Evolutionary conservation across 805 yeast species (phyloP), one percentile per base, ranked within the genome.

Genomic region (Teunomyces stri): DNA sequence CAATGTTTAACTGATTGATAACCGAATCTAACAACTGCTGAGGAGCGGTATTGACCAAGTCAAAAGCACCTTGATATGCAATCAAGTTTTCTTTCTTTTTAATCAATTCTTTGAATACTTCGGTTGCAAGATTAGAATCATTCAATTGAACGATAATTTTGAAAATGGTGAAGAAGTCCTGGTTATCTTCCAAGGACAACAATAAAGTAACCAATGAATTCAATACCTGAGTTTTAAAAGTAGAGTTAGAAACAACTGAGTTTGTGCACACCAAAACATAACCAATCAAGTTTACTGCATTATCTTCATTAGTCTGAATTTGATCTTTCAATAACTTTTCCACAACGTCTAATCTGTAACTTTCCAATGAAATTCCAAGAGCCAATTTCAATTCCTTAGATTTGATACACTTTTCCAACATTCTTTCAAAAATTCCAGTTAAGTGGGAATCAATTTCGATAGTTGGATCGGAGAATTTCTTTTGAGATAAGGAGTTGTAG

Each of bases 51-150:
- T 83, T 84, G 5, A 91, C 97, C 50, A 94, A 78, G 65, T 94
- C 99, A 65, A 94, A 94, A 1, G 97, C 97, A 45, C 92, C 88
- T 73, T 94, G 99, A 66, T 82, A 88, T 2, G 96, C 96, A 50
- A 87, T 75, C 52, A 82, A 74, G 42, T 62, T 65, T 51, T 75
- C 79, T 15, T 73, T 64, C 43, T 75, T 67, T n/a, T 72, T 66
- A 35, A 89, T 60, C 51, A 88, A 74, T 49, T 78, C 78, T 55
- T 78, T 77, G 65, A 92, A 88, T 41, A 90, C 70, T 46, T 77
- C 74, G 33, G 81, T 75, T 5, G 96, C 96, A 53, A 87, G 75
- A 7, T 72, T 69, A 37, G 81, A 71, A 64, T 89, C 95, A 65
- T 91, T 89, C 62, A 92, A 75, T 66, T 89, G 96, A 35, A 92